Base-by-base conservation (phyloP, 768 basidiomycete genomes). In the Galerina marginata region DNA sequence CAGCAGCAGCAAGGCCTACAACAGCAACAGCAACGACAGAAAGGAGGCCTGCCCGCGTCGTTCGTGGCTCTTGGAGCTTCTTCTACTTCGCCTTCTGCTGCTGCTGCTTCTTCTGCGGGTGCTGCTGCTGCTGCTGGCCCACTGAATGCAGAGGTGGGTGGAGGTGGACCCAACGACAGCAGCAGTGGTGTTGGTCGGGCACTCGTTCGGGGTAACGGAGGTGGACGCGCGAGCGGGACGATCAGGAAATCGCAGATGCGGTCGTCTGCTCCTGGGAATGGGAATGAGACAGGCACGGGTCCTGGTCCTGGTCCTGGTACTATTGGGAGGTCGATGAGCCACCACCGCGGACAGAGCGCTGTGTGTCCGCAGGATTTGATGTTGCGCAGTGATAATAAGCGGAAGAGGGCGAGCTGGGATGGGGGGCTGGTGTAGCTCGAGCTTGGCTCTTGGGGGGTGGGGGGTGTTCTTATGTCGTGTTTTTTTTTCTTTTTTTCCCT, bases 381-480 rank as follows among this genome's bases (percentile, higher is more conserved):
- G 11, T 40, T 77, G 54, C 52, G 69, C 29, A 73, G 65, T 49
- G 72, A 39, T 39, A 38, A 65, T 33, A 79, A 79, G 71, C 66
- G 78, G 58, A 81, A 80, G 72, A 73, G 80, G 64, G 75, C 75
- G 15, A 81, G 79, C 66, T 81, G 79, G 80, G 80, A 81, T 65
- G 78, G 80, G 3, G 77, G 72, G 11, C 16, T 65, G 57, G 64
- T 59, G 16, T 58, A 36, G 46, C 36, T 16, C 23, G 37, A 36
- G 33, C 15, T 49, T 43, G 9, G 23, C 12, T 39, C 20, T 55
- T 25, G 3, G 5, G 11, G n/a, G n/a, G n/a, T n/a, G 26, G 25
- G 23, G 44, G n/a, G 23, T 40, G 20, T 50, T 50, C 43, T 38
- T 50, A 29, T 42, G 6, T 42, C 25, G 2, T 49, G 20, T 14